Base-by-base conservation (phyloP, 2,329 filamentous ascomycete species). In the Apiospora aurea region DNA sequence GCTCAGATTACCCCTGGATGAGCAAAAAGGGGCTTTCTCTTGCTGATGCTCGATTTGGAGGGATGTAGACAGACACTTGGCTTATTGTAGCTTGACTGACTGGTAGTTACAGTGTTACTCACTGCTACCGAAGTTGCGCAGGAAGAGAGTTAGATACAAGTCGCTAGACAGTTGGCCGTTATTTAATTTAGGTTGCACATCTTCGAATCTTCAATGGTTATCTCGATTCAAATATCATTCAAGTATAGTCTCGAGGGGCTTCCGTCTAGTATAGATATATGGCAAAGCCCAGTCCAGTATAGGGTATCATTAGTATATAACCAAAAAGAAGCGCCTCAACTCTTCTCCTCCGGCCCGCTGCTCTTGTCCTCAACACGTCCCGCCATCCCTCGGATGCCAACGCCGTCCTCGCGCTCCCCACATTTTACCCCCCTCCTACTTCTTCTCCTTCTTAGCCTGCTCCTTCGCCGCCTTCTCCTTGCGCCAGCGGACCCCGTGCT, bases 391-490 rank as follows among this genome's bases (percentile, higher is more conserved):
- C 24, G n/a, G n/a, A 13, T 24, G n/a, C n/a, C n/a, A 24, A 11
- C 8, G 21, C n/a, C 49, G 10, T 24, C n/a, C 5, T 14, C 49
- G 49, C 10, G 47, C 1, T 5, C n/a, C 10, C n/a, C n/a, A 26
- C 8, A 14, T 53, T 10, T 41, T 26, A 18, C 41, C 41, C 16
- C 18, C 21, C 26, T 34, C 14, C 26, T 68, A 24, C 34, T 89
- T 89, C 74, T 81, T 87, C 76, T 89, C 88, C 75, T 85, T 85
- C 13, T 75, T 89, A 24, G 86, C 75, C 70, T 47, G 24, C 49
- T 72, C 67, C 61, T 73, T 71, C 34, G 72, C 73, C 16, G 49
- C 69, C 46, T 75, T 75, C 21, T 74, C 76, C 41, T 73, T 75
- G 4, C 79, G 78, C 79, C 79, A 80, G 29, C 71, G 73, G 7